Conservation (phyloP, 495 filamentous ascomycete species). For the Aspergillus campestris region DNA sequence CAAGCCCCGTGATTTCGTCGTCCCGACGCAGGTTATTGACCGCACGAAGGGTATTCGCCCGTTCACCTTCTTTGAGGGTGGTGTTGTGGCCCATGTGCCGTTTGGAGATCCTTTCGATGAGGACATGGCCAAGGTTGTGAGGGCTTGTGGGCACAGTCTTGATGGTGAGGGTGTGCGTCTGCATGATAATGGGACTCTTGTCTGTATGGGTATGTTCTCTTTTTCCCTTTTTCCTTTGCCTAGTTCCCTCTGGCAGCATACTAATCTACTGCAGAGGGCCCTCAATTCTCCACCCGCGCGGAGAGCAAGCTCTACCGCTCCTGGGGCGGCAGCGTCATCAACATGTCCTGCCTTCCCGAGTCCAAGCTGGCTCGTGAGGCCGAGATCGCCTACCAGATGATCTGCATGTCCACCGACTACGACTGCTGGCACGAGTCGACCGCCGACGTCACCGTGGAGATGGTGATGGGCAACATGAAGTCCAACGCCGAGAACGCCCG, state of each 20-base stretch:
- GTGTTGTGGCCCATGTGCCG: conserved; percentile 86
- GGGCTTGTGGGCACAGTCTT: conserved; percentile 61
- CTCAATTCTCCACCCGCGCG: conserved; percentile 94
- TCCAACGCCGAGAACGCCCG: conserved; percentile 83
- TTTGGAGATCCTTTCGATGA: conserved; percentile 94
- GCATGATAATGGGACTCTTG: conserved; percentile 68
- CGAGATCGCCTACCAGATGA: conserved; percentile 93
- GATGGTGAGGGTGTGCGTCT: conserved; percentile 70
- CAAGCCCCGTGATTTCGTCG: conserved; percentile 88
- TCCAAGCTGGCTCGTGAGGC: conserved; percentile 93
- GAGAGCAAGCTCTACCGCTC: conserved; percentile 90
- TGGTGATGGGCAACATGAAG: conserved; percentile 96
- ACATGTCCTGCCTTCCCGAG: conserved; percentile 96
- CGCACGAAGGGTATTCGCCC: conserved; percentile 90
- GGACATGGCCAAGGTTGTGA: conserved; percentile 61
- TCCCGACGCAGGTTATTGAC: conserved; percentile 95
- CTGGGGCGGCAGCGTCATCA: conserved; percentile 87
- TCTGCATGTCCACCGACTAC: conserved; percentile 99
- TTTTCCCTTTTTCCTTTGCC: neutral
- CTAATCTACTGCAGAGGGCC: conserved; percentile 55
- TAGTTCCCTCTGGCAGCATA: neutral
- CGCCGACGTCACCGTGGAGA: conserved; percentile 81
- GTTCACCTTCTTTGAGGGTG: conserved; percentile 92
- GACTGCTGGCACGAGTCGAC: conserved; percentile 83
- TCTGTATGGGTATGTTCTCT: conserved; percentile 77